phyloP scores from a whole-genome alignment of 805 yeast species.

The Nakazawaea populi region DNA sequence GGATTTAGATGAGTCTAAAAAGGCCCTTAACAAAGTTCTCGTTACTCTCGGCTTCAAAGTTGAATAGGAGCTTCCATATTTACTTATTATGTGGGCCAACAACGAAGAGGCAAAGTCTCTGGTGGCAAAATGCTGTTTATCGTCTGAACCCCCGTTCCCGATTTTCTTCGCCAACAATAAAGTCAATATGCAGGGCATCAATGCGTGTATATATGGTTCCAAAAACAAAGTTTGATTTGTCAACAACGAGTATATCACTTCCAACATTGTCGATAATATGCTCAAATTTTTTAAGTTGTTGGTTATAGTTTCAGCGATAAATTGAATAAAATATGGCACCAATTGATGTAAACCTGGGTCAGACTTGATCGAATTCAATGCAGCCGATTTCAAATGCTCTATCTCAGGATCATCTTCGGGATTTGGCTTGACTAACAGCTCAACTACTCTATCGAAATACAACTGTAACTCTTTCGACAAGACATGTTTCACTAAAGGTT shows the following conservation, averaged over 20 bases:
- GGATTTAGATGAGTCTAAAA: conserved; percentile 77
- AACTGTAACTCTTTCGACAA: conserved; percentile 90
- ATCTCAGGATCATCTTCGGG: conserved; percentile 36
- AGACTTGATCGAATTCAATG: conserved; percentile 73
- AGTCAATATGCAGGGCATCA: conserved; percentile 95
- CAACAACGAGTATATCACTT: conserved; percentile 78
- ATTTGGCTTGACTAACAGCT: conserved; percentile 60
- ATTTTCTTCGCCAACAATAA: conserved; percentile 81
- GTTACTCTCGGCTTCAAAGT: conserved; percentile 91
- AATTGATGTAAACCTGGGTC: conserved; percentile 97
- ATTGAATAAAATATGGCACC: conserved; percentile 94
- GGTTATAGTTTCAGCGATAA: conserved; percentile 92
- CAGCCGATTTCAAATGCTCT: conserved; percentile 66
- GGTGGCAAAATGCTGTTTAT: conserved; percentile 44
- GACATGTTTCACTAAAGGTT: conserved; percentile 92
- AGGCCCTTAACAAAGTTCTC: conserved; percentile 85
- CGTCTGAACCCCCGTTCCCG: conserved; percentile 38
- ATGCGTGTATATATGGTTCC: conserved; percentile 93
- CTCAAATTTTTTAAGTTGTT: conserved; percentile 72
- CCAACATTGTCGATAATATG: conserved; percentile 76
- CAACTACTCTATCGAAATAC: conserved; percentile 85
- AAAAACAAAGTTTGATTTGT: conserved; percentile 80
- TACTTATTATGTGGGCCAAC: conserved; percentile 68
- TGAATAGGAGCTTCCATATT: conserved; percentile 80
- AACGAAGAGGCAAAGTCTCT: conserved; percentile 87